Percentiles rank a stretch among this genome's conserved stretches.
These are phyloP conservation scores for Suillus variegatus DNA, from an alignment of 768 basidiomycete species.

Conservation along the genomic window DNA sequence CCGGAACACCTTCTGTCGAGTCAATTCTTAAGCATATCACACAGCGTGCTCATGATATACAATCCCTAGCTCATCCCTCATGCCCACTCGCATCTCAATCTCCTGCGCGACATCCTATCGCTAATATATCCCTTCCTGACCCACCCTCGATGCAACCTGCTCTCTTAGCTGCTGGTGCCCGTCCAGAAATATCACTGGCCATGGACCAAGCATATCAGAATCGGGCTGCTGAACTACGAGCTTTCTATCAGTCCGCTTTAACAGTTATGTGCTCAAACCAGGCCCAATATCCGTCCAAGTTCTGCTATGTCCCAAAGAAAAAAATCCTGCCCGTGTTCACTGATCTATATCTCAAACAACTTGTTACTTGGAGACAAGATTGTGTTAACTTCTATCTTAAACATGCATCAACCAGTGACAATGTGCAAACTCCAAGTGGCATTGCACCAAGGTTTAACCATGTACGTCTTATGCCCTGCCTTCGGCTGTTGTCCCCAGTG, in stretches of 20 bases:
- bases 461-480: not conserved
- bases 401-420: not conserved
- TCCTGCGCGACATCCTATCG: not conserved
- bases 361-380: accelerated
- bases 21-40: too few species aligned
- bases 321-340: not conserved
- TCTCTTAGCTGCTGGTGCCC: conserved; percentile 5
- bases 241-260: not conserved
- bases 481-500: too few species aligned
- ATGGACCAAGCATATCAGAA: conserved; percentile 9
- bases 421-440: accelerated
- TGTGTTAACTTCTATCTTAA: not conserved
- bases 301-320: not conserved
- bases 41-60: too few species aligned
- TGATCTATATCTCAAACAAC: not conserved
- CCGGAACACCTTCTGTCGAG: too few species aligned
- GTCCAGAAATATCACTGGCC: not conserved
- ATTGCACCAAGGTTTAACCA: not conserved
- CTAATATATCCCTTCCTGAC: conserved; percentile 6
- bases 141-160: conserved; percentile 4
- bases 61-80: too few species aligned
- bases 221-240: conserved; percentile 10
- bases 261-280: not conserved
- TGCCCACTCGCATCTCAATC: not conserved
- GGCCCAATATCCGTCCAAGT: not conserved